Evolutionary conservation across 495 filamentous ascomycete species (phyloP).

Genomic region (Aspergillus bridgeri): DNA sequence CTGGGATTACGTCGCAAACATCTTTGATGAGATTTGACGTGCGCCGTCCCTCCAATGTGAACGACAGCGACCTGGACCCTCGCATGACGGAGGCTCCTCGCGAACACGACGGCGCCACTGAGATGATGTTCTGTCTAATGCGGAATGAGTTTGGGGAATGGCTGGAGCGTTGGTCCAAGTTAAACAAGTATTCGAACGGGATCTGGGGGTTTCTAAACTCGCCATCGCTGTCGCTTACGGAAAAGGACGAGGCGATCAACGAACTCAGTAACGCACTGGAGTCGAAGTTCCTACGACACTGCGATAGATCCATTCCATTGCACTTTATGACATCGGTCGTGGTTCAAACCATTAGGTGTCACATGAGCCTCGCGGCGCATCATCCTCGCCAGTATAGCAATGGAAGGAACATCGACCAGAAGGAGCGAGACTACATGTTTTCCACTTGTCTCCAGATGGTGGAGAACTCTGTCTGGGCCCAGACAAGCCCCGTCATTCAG

Average conservation of each 20-base stretch:
- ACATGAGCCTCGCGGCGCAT: slow-evolving; percentile 35
- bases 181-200: slow-evolving; percentile 23
- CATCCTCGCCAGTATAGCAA: slow-evolving; percentile 42
- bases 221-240: slow-evolving; percentile 34
- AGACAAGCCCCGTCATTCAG: slow-evolving; percentile 22
- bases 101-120: slow-evolving; percentile 56
- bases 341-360: slow-evolving; percentile 32
- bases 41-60: slow-evolving; percentile 48
- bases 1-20: slow-evolving; percentile 24
- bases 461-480: slow-evolving; percentile 30
- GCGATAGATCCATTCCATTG: slow-evolving; percentile 58
- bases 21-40: slow-evolving; percentile 24
- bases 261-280: slow-evolving; percentile 33
- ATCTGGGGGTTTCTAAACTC: slow-evolving; percentile 31
- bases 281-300: slow-evolving; percentile 50
- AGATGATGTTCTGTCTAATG: slow-evolving; percentile 66
- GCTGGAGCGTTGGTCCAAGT: slow-evolving; percentile 33
- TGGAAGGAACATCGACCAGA: slow-evolving; percentile 23
- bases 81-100: slow-evolving; percentile 51
- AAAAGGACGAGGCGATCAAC: slow-evolving; percentile 45
- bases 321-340: slow-evolving; percentile 54
- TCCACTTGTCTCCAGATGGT: slow-evolving; percentile 34
- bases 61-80: slow-evolving; percentile 57
- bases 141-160: slow-evolving; percentile 41
- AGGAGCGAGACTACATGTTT: slow-evolving; percentile 40